Base-by-base conservation (phyloP, 306 rosid genomes). In the Myrica gale region DNA sequence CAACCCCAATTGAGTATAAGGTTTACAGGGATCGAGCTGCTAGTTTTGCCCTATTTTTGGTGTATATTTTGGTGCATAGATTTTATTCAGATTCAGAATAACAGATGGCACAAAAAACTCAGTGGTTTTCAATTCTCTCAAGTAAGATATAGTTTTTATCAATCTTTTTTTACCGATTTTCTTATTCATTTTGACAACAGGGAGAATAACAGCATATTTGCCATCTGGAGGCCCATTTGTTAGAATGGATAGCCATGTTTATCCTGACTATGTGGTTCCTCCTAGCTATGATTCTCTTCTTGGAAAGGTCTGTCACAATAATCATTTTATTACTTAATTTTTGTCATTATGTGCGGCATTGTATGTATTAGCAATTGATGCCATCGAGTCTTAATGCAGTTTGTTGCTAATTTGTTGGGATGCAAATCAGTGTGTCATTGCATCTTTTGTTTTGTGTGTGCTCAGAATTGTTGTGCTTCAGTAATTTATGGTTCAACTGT, bases 181-280 rank as follows among this genome's bases (percentile, higher is more conserved):
- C 46, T 41, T 57, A 57, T 65, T 69, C 45, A 67, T 73, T 76
- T 80, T 50, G 79, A 78, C 76, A 57, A 83, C 93, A 95, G 99
- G 99, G 79, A 95, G 92, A 88, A 95, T 95, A 82, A 92, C 97
- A 65, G 89, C 97, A 47, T 92, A 95, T 86, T 76, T 95, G 85
- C 99, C 99, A 7, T 86, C 99, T 62, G 97, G 99, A 74, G 99
- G 99, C 26, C 99, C 99, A 73, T 95, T 95, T 87, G 99, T 95
- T 57, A 88, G 99, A 86, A 95, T 95, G 99, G 99, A 95, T 83
- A 95, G 99, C 79, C 97, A 95, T 83, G 86, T 95, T 74, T 92
- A 95, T 82, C 92, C 97, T 76, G 97, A 87, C 89, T 95, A 95
- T 69, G 97, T 95, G 44, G 99, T 95, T 85, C 99, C 99, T 80